These are phyloP conservation scores for Venturia carpophila DNA, from an alignment of 2,329 filamentous ascomycete genomes.

Conservation along the genomic window DNA sequence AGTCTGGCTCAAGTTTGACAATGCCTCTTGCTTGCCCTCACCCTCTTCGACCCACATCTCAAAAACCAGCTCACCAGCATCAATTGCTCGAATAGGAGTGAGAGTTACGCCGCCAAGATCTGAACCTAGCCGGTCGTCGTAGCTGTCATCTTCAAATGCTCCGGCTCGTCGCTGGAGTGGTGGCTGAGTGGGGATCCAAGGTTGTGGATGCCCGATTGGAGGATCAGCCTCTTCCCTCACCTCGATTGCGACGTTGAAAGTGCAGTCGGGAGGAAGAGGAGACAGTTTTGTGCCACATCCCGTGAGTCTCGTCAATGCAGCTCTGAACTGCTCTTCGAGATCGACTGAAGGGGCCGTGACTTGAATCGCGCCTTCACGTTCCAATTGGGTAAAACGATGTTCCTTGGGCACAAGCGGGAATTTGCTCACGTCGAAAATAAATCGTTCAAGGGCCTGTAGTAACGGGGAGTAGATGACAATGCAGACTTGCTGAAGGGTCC, in stretches of 20 bases:
- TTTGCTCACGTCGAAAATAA: constrained; percentile 51
- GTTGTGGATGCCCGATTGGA: constrained; percentile 44
- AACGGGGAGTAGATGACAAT: constrained; percentile 49
- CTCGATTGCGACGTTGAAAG: constrained; percentile 70
- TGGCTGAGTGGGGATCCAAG: constrained; percentile 54
- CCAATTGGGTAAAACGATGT: constrained; percentile 46
- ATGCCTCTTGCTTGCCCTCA: constrained; percentile 36
- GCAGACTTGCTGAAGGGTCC: constrained; percentile 47
- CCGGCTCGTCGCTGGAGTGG: constrained; percentile 28
- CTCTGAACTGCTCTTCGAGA: constrained; percentile 65
- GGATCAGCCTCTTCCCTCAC: constrained; percentile 51
- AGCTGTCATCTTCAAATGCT: constrained; percentile 20
- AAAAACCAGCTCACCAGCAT: constrained; percentile 57
- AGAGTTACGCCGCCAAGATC: constrained; percentile 48
- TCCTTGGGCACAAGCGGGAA: constrained; percentile 43
- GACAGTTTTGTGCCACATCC: constrained; percentile 51
- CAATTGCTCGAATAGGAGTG: constrained; percentile 54
- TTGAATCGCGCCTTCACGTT: constrained; percentile 22
- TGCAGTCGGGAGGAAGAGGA: constrained; percentile 55
- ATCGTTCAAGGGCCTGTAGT: constrained; percentile 50
- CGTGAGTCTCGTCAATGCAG: constrained; percentile 55
- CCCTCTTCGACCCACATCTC: constrained; percentile 65
- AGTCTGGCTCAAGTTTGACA: constrained; percentile 8
- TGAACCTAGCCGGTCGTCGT: constrained; percentile 25
- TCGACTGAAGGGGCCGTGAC: constrained; percentile 34